Percentiles rank a stretch among this genome's conserved stretches.
These are phyloP conservation scores for Starmerella vaccinii DNA, from an alignment of 805 yeast genomes.

Conservation along the genomic window DNA sequence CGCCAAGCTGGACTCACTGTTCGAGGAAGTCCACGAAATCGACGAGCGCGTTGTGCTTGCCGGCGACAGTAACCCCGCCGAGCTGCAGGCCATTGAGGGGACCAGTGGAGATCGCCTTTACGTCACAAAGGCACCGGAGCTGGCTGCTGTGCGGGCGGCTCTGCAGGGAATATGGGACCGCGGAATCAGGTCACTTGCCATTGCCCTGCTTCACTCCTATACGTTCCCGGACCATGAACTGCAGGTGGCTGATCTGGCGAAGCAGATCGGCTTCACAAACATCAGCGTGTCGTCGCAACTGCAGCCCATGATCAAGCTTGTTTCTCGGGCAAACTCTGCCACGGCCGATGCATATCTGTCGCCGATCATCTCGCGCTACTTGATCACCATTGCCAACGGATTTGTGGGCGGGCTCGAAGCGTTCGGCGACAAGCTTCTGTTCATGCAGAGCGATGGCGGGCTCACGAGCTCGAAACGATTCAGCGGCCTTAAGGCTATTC, in stretches of 20 bases:
- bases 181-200: slow-evolving; percentile 61
- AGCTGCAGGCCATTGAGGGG: slow-evolving; percentile 38
- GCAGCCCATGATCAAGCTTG: slow-evolving; percentile 69
- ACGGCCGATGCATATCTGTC: slow-evolving; percentile 76
- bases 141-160: slow-evolving; percentile 34
- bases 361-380: slow-evolving; percentile 61
- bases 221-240: slow-evolving; percentile 63
- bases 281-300: slow-evolving; percentile 58
- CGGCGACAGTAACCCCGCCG: slow-evolving; percentile 49
- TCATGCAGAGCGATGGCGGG: slow-evolving; percentile 97
- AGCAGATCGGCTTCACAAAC: slow-evolving; percentile 54
- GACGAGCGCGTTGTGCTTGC: slow-evolving; percentile 86
- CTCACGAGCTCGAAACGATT: slow-evolving; percentile 72
- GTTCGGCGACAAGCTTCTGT: slow-evolving; percentile 33
- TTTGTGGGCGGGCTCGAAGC: slow-evolving; percentile 42
- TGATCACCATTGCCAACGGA: slow-evolving; percentile 52
- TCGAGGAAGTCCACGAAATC: slow-evolving; percentile 66
- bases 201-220: slow-evolving; percentile 63
- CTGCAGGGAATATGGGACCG: slow-evolving; percentile 40
- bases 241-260: slow-evolving; percentile 49
- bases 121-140: slow-evolving; percentile 44
- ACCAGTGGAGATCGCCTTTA: slow-evolving; percentile 59
- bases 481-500: slow-evolving; percentile 77
- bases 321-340: slow-evolving; percentile 66
- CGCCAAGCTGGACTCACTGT: slow-evolving; percentile 57